These are phyloP conservation scores for Blastobotrys apis DNA, from an alignment of 1,139 yeast genomes.

Conservation along the genomic window DNA sequence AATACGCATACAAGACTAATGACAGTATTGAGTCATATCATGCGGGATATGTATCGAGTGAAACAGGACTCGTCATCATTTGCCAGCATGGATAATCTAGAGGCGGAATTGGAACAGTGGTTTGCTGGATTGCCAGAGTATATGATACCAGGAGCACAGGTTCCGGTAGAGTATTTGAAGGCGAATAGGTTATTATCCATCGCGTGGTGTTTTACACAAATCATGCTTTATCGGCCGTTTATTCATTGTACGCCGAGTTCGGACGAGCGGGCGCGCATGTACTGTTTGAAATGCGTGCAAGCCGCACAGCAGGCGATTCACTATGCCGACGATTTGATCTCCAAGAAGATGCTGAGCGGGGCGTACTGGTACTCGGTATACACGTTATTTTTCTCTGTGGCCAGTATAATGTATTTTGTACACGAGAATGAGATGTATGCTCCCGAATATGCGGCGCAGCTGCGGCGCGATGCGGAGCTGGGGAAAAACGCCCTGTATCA, in stretches of 20 bases:
- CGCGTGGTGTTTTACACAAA: constrained; percentile 77
- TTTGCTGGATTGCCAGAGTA: constrained; percentile 66
- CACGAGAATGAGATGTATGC: constrained; percentile 60
- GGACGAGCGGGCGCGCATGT: constrained; percentile 55
- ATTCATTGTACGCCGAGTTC: constrained; percentile 65
- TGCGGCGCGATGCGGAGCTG: constrained; percentile 71
- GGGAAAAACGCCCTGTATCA: constrained; percentile 72
- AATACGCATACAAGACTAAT: constrained; percentile 78
- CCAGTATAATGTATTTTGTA: constrained; percentile 78
- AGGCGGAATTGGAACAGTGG: constrained; percentile 72
- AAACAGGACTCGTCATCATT: constrained; percentile 32
- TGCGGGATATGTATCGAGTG: constrained; percentile 51
- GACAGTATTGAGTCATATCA: constrained; percentile 53
- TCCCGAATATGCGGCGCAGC: constrained; percentile 50
- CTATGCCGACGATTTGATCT: constrained; percentile 77
- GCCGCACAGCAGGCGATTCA: constrained; percentile 83
- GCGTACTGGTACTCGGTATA: constrained; percentile 93
- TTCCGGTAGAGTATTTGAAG: constrained; percentile 62
- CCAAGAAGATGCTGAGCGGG: constrained; percentile 69
- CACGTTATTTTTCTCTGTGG: constrained; percentile 87
- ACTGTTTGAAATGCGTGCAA: constrained; percentile 59
- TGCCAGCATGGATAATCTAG: constrained; percentile 67
- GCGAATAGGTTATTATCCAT: constrained; percentile 76
- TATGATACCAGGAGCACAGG: constrained; percentile 62
- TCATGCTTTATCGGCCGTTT: constrained; percentile 84